Base-by-base conservation (phyloP, 768 basidiomycete genomes). In the Fomitopsis serialis region DNA sequence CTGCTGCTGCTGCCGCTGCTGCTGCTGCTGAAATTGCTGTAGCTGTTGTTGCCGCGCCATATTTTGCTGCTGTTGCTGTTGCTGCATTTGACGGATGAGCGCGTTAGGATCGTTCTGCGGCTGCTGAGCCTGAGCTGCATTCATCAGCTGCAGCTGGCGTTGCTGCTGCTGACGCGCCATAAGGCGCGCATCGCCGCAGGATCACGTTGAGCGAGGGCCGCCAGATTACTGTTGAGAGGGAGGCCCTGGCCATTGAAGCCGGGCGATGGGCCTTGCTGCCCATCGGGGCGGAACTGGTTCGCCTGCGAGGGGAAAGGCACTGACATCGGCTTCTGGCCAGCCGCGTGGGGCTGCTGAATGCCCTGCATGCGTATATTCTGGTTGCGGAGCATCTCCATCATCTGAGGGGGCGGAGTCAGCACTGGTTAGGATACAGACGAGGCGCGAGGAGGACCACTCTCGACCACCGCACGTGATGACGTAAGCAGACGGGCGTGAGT, bases 401-500 rank as follows among this genome's bases (percentile, higher is more conserved):
- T 56, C 60, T 61, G 32, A 37, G 9, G 19, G 50, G 42, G n/a
- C 11, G 42, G 27, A 27, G 50, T 52, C 22, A 52, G 50, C 43
- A 22, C 46, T 47, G 22, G 44, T 45, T 19, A 45, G 23, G 17
- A 34, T 29, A 3, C 25, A 32, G 23, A 27, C 23, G 3, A 34
- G 29, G 11, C 29, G 11, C 29, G n/a, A n/a, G n/a, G n/a, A 32
- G 29, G 25, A 19, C 46, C n/a, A 47, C 23, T 47, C 29, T 47
- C 46, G 46, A 42, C 37, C 50, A 27, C 42, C 50, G 50, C 50
- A 53, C 55, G 49, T 58, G 64, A 63, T 65, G 61, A 65, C 64
- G 62, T 65, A 65, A 65, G 59, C 64, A 63, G 54, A 54, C 60
- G 57, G 54, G 57, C 60, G 60, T 61, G 60, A 55, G 60, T 58